Conservation (phyloP, 129 eudicot genomes). For the sunflower (Helianthus annuus) region HanXRQr2.0-SUNRISE NC_035447.2:17722529-17723028, state of each 20-base stretch:
- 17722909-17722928: neutral
- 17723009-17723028: too few relatives aligned
- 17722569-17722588: too few relatives aligned
- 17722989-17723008: too few relatives aligned
- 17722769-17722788: neutral
- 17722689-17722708: neutral
- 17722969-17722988: too few relatives aligned
- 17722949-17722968: too few relatives aligned
- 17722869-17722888: neutral
- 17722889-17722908: neutral
- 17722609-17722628: too few relatives aligned
- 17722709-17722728: neutral
- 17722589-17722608: too few relatives aligned
- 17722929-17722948: neutral
- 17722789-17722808: neutral
- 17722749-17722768: neutral
- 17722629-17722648: too few relatives aligned
- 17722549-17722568: too few relatives aligned
- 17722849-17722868: neutral
- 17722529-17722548: too few relatives aligned
- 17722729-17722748: neutral
- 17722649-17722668: too few relatives aligned
- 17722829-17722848: neutral
- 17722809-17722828: neutral
- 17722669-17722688: too few relatives aligned